Evolutionary conservation across 352 stramenopile genomes (phyloP).

Genomic region (Phytopythium boreale): DNA sequence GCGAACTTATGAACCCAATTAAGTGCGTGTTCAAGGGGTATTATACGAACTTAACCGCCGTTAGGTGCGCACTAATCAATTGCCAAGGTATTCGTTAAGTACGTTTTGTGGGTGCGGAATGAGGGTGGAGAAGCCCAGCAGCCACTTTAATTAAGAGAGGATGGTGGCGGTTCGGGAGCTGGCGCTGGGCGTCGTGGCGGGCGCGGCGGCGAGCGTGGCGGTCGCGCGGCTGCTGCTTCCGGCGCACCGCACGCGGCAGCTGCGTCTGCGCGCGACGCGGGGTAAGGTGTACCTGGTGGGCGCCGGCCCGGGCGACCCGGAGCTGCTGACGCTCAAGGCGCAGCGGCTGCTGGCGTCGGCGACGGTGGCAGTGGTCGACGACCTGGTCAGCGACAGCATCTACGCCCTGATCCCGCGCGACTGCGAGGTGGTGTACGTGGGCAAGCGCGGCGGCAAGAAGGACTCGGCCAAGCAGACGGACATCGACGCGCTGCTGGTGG

Average conservation of each 20-base stretch:
- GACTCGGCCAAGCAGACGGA: conserved; percentile 65
- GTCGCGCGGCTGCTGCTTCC: conserved; percentile 32
- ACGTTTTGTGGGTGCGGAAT: not conserved
- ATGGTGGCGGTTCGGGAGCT: conserved; percentile 35
- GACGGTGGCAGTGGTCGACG: conserved; percentile 60
- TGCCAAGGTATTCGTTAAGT: not conserved
- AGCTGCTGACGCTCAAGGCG: conserved; percentile 56
- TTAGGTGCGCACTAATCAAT: too few relatives aligned
- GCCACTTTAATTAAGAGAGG: not conserved
- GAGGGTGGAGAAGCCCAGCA: not conserved
- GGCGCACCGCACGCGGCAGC: conserved; percentile 18
- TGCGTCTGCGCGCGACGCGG: conserved; percentile 18
- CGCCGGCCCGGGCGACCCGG: conserved; percentile 50
- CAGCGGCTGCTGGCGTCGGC: conserved; percentile 41
- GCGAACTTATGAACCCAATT: too few relatives aligned
- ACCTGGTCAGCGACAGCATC: conserved; percentile 59
- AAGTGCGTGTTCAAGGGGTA: too few relatives aligned
- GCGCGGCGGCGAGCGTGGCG: conserved; percentile 33
- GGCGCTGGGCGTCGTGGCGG: conserved; percentile 38
- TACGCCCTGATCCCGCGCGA: conserved; percentile 48
- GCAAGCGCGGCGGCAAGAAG: conserved; percentile 62
- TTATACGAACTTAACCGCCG: not conserved
- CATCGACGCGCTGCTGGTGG: conserved; percentile 61
- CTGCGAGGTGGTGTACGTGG: conserved; percentile 64
- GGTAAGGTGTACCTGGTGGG: conserved; percentile 67